Percentiles rank a stretch among this genome's conserved stretches.
Evolutionary conservation across 331 rosid species (phyloP).

Genomic region (Malus hybrid): DNA sequence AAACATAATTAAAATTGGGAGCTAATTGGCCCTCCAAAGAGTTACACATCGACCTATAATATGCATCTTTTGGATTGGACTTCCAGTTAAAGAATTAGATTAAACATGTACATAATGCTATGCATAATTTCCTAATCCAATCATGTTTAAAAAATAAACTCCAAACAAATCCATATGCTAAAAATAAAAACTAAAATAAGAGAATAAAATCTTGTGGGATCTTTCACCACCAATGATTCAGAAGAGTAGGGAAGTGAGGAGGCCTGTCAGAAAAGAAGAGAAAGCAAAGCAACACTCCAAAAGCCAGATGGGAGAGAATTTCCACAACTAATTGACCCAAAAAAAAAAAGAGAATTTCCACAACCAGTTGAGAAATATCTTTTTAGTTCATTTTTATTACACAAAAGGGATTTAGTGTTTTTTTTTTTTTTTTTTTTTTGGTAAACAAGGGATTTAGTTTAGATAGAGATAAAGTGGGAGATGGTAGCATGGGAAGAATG

Average conservation of each 20-base stretch:
- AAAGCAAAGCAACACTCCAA: slow-evolving; percentile 25
- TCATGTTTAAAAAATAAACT: slow-evolving; percentile 1
- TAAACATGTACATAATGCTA: neutral
- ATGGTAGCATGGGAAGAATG: slow-evolving; percentile 25
- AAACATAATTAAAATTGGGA: too few relatives aligned
- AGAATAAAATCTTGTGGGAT: slow-evolving; percentile 31
- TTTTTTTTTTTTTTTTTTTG: too few relatives aligned
- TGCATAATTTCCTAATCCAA: neutral
- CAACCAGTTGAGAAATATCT: slow-evolving; percentile 23
- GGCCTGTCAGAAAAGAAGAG: slow-evolving; percentile 44
- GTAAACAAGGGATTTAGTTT: too few relatives aligned
- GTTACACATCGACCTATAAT: neutral
- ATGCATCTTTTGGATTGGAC: slow-evolving; percentile 1
- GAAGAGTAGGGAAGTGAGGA: slow-evolving; percentile 20
- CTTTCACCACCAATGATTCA: slow-evolving; percentile 46
- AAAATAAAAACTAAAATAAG: neutral
- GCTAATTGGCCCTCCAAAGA: too few relatives aligned
- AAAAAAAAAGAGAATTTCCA: neutral
- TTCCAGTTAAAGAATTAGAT: neutral
- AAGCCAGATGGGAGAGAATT: slow-evolving; percentile 9
- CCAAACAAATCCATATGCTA: slow-evolving; percentile 2
- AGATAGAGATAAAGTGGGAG: slow-evolving; percentile 13
- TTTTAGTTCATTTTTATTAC: neutral
- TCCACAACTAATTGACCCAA: too few relatives aligned
- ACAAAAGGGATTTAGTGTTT: slow-evolving; percentile 3